Evolutionary conservation across 345 rosid genomes (phyloP).

Genomic region (Populus davidiana): DNA sequence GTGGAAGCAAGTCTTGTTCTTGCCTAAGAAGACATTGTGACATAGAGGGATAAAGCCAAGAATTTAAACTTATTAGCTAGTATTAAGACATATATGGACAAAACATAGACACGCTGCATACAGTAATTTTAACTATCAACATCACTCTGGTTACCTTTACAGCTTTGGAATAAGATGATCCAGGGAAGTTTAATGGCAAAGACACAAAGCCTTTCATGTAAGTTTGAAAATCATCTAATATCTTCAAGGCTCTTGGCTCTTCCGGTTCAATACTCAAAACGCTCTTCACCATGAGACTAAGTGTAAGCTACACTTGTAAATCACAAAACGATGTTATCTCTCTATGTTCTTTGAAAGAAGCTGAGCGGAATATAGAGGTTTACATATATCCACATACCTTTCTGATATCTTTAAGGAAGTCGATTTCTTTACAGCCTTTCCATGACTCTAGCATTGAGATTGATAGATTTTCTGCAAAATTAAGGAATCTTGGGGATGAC

Average conservation of each 20-base stretch:
- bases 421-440: conserved; percentile 39
- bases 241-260: conserved; percentile 47
- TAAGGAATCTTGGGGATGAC: conserved; percentile 45
- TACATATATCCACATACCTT: conserved; percentile 30
- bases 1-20: conserved; percentile 60
- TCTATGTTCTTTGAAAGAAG: not conserved
- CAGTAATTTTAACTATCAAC: no score
- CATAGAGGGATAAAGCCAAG: not conserved
- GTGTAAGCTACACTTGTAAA: conserved; percentile 46
- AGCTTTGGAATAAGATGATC: conserved; percentile 69
- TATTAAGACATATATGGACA: not conserved
- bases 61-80: not conserved
- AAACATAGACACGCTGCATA: not conserved
- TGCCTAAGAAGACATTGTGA: conserved; percentile 42
- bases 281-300: conserved; percentile 61
- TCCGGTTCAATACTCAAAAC: conserved; percentile 68
- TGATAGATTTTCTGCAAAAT: conserved; percentile 43
- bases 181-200: conserved; percentile 66
- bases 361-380: not conserved
- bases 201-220: conserved; percentile 87
- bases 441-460: conserved; percentile 65
- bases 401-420: conserved; percentile 55
- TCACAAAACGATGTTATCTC: not conserved
- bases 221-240: conserved; percentile 57
- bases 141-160: conserved; percentile 46